Evolutionary conservation across 441 rosid genomes (phyloP).

Genomic region (Syzygium syzygioides): DNA sequence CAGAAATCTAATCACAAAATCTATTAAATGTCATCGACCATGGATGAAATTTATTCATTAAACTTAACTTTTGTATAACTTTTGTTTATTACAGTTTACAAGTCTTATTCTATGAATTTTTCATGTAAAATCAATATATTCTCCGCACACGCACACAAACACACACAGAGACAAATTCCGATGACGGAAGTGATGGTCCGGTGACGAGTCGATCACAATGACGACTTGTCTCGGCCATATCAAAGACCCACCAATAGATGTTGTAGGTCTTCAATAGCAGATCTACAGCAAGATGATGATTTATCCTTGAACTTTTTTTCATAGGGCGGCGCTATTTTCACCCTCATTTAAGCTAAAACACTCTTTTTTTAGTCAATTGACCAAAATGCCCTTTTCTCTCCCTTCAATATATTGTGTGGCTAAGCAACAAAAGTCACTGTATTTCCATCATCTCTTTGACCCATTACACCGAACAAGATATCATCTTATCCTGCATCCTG

Average conservation of each 20-base stretch:
- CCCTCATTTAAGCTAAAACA: not conserved
- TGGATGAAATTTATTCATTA: not conserved
- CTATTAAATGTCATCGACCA: not conserved
- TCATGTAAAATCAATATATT: not conserved
- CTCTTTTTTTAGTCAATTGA: not conserved
- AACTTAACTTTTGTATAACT: not conserved
- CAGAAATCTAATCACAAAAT: not conserved
- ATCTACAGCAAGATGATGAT: not conserved
- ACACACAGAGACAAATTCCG: not conserved
- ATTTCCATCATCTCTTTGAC: not conserved
- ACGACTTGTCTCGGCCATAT: not conserved
- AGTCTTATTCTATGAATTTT: not conserved
- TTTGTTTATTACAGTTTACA: not conserved
- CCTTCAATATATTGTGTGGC: too few relatives aligned
- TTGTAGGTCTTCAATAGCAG: not conserved
- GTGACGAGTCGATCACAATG: not conserved
- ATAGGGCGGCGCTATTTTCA: accelerated
- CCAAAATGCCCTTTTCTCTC: too few relatives aligned
- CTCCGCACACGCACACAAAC: accelerated
- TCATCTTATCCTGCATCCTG: too few relatives aligned
- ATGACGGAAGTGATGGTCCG: not conserved
- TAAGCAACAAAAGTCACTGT: not conserved
- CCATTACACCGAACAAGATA: not conserved
- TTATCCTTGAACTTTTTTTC: not conserved
- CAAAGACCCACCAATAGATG: not conserved